Evolutionary conservation across 495 filamentous ascomycete species (phyloP).

Genomic region (Penicillium waksmanii): DNA sequence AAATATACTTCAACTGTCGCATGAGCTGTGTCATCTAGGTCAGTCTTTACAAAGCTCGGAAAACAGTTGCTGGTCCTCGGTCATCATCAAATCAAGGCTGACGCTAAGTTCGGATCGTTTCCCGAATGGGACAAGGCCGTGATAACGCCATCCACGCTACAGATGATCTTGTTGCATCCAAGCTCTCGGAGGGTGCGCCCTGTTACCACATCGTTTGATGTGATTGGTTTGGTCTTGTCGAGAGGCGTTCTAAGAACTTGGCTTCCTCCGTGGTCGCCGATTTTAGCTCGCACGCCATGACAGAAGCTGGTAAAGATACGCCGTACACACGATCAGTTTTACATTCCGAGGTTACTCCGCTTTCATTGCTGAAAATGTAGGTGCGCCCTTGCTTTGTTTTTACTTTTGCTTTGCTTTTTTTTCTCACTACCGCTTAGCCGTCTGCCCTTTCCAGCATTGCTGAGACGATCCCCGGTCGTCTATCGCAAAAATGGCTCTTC

Average conservation of each 20-base stretch:
- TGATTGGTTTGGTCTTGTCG: background rate
- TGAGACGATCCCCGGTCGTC: background rate
- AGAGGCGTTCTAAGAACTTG: background rate
- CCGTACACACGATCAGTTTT: background rate
- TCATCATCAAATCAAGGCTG: too few relatives aligned
- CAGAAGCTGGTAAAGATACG: background rate
- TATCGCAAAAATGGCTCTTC: background rate
- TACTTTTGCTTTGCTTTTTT: background rate
- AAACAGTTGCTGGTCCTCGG: too few relatives aligned
- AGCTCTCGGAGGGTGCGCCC: background rate
- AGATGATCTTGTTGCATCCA: conserved; percentile 5
- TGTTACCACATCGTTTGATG: background rate
- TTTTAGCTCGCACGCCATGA: conserved; percentile 1
- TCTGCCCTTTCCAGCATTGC: background rate
- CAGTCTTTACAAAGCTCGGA: too few relatives aligned
- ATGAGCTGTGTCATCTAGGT: too few relatives aligned
- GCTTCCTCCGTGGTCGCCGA: background rate
- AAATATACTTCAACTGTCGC: too few relatives aligned
- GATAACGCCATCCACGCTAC: conserved; percentile 32
- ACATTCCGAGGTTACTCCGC: background rate
- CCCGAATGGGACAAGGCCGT: conserved; percentile 1
- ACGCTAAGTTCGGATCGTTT: conserved; percentile 1
- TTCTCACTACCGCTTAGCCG: background rate
- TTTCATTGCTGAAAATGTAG: background rate
- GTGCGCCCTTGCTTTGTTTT: background rate